Base-by-base conservation (phyloP, 2,329 filamentous ascomycete species). In the Pestalotiopsis fici region DNA sequence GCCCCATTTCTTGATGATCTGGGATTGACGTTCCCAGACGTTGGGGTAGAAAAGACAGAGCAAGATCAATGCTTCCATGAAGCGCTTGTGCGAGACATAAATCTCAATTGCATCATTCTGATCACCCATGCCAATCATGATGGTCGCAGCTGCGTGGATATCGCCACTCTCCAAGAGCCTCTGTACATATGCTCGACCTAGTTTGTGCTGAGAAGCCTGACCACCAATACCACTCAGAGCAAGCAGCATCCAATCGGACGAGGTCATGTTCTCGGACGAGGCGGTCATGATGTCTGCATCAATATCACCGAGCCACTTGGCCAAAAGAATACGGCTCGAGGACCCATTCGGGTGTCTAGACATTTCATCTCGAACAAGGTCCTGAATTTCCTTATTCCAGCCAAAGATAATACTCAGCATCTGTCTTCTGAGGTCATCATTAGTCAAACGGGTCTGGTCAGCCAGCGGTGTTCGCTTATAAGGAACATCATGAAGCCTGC, bases 401-500 rank as follows among this genome's bases (percentile, higher is more conserved):
- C 96, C 96, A 78, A 99, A 99, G 2, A 99, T 94, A 5, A 95
- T 92, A 72, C 87, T 93, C 4, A 99, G 86, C 95, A 99, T 98
- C 78, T 98, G 95, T 59, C 87, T 87, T 60, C 95, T 90, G 57
- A 98, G 86, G 71, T 97, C 91, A 72, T 98, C 92, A 69, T 90
- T 91, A 3, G 91, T 93, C 27, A 93, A 80, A 31, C 86, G 86
- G 3, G 83, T 79, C 66, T 88, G 85, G 70, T 91, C 87, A 15
- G 85, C 73, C 1, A 84, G 80, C 15, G 89, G 86, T 0, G 90
- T 88, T 60, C 91, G 89, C 73, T 91, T 90, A 76, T 97, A 97
- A 0, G 93, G 91, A 3, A 98, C 88, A 70, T 97, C 94, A 69
- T 88, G 92, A 6, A 98, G 83, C 18, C 95, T 89, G 56, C 91